Evolutionary conservation across 305 asterid species (phyloP).

Genomic region (Striga hermonthica): DNA sequence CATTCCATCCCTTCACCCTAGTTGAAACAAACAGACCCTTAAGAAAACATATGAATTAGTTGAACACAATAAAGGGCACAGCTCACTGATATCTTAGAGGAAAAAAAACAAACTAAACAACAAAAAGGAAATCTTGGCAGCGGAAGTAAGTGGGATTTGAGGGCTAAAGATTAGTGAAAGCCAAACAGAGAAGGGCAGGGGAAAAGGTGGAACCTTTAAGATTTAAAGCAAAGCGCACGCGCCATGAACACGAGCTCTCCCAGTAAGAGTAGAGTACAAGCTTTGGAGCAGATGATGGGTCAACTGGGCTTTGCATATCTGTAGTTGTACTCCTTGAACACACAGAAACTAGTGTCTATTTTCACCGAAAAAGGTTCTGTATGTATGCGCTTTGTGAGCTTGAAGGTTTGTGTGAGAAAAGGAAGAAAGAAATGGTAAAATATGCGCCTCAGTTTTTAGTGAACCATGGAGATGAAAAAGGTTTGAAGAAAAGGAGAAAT

Average conservation of each 20-base stretch:
- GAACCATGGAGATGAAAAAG: too few relatives aligned
- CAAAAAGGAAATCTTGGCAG: not conserved
- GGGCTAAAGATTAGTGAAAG: not conserved
- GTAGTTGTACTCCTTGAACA: constrained; percentile 12
- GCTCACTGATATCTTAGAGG: not conserved
- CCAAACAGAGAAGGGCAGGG: not conserved
- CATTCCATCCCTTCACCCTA: too few relatives aligned
- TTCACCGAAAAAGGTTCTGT: too few relatives aligned
- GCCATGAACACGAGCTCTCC: constrained; percentile 87
- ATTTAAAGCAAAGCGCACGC: constrained; percentile 73
- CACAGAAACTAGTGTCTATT: not conserved
- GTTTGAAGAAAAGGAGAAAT: too few relatives aligned
- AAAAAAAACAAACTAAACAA: not conserved
- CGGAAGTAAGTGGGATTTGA: not conserved
- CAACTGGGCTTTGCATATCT: constrained; percentile 35
- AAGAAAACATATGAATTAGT: not conserved
- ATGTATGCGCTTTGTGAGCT: too few relatives aligned
- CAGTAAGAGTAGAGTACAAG: constrained; percentile 72
- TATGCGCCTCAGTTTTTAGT: too few relatives aligned
- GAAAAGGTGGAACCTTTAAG: constrained; percentile 50
- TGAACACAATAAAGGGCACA: not conserved
- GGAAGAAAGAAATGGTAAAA: too few relatives aligned
- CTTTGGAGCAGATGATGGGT: constrained; percentile 39
- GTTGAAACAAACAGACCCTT: too few relatives aligned
- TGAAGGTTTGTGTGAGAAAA: too few relatives aligned